These are phyloP conservation scores for Vitis hybrid DNA, from an alignment of 177 flowering plant genomes.

Conservation along the genomic window DNA sequence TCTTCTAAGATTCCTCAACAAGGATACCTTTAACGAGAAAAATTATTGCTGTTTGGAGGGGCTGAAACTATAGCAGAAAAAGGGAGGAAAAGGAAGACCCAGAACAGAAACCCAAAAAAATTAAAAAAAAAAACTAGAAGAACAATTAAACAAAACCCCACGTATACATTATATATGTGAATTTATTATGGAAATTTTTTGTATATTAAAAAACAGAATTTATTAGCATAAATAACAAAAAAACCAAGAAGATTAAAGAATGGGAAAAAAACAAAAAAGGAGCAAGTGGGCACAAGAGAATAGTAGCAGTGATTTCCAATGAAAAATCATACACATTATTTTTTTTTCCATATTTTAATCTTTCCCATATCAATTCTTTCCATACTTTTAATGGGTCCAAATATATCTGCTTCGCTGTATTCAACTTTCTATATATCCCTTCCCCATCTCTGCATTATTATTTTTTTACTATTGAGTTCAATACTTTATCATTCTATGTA, in stretches of 20 bases:
- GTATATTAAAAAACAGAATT: neutral
- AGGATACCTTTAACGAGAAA: slow-evolving; percentile 20
- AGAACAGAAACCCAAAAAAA: neutral
- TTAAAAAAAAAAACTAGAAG: neutral
- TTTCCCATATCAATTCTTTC: neutral
- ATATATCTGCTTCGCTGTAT: slow-evolving; percentile 23
- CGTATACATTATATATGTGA: neutral
- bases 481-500: neutral
- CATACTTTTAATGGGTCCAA: neutral
- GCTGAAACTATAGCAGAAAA: neutral
- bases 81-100: neutral
- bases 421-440: slow-evolving; percentile 18
- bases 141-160: neutral
- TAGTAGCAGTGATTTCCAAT: slow-evolving; percentile 3
- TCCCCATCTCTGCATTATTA: neutral
- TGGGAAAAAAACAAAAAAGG: neutral
- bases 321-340: neutral
- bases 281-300: slow-evolving; percentile 7
- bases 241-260: neutral
- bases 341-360: neutral
- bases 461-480: neutral
- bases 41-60: neutral
- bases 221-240: neutral
- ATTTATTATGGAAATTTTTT: neutral
- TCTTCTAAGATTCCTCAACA: slow-evolving; percentile 21